Evolutionary conservation across 768 basidiomycete species (phyloP).

Genomic region (Auricularia heimuer): DNA sequence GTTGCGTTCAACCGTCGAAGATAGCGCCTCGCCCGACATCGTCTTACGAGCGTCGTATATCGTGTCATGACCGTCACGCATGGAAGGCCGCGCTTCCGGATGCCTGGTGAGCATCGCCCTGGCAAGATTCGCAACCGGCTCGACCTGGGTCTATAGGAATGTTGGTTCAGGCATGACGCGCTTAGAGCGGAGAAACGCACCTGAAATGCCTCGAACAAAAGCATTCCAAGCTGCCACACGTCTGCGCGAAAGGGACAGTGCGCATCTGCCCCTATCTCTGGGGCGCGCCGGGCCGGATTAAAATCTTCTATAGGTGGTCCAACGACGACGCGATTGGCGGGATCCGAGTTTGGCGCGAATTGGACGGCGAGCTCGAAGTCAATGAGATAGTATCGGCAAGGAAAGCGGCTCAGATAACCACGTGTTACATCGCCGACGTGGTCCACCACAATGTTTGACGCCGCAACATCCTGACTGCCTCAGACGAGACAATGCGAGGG

Average conservation of each 20-base stretch:
- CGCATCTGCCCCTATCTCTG: background rate
- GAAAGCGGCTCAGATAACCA: background rate
- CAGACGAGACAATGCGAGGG: background rate
- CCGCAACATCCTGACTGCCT: background rate
- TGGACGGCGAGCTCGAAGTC: background rate
- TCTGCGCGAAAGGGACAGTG: background rate
- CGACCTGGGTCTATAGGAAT: too few relatives aligned
- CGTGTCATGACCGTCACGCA: too few relatives aligned
- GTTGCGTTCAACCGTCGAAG: too few relatives aligned
- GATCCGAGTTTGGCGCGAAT: background rate
- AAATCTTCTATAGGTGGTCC: background rate
- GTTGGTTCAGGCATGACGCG: too few relatives aligned
- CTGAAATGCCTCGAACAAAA: background rate
- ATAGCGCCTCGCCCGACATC: too few relatives aligned
- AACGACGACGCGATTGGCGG: background rate
- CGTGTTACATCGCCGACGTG: background rate
- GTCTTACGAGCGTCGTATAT: too few relatives aligned
- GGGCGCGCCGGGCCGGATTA: background rate
- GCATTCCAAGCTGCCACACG: background rate
- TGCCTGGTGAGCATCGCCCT: too few relatives aligned
- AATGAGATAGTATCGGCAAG: background rate
- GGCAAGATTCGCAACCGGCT: too few relatives aligned
- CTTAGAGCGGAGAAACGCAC: background rate
- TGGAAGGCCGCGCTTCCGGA: too few relatives aligned
- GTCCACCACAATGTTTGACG: background rate